Evolutionary conservation across 768 basidiomycete species (phyloP), one percentile per base, ranked within the genome.

Genomic region (Tylopilus sp.): DNA sequence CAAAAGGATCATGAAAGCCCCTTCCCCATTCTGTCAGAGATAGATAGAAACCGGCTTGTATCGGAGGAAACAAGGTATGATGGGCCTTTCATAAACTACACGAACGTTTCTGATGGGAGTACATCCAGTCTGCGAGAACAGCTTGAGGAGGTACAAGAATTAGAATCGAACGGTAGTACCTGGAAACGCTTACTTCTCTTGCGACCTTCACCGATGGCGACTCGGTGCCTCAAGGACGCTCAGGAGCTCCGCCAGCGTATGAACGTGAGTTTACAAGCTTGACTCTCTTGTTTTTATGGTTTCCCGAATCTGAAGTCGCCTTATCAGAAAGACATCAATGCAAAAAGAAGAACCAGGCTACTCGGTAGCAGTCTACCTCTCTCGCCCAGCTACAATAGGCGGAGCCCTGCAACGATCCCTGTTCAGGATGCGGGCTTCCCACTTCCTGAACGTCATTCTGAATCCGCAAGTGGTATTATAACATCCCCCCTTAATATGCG

Each of bases 51-150:
- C 3, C 9, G 4, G 17, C 45, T 46, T 12, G 41, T 51, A 12
- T 28, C 22, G 4, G 51, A 61, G 9, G 59, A 48, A 5, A 6
- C 20, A 8, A 46, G 44, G 59, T 60, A 44, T 6, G 40, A 35
- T 11, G 3, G 10, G 1, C 26, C 26, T 30, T 15, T 9, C 6
- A 13, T 20, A 35, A 25, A 4, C 9, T 13, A 9, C 21, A 15
- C n/a, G 11, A 23, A 36, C 18, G 17, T 26, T n/a, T 3, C 31
- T 60, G 33, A 52, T 31, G 12, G 23, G 1, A 6, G 11, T 42
- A 3, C 9, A 18, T 26, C 10, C 13, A 60, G 58, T 15, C 54
- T 60, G n/a, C 46, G 59, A 13, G 12, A 44, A 7, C 49, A 2
- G 1, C 23, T 61, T 5, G 44, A 44, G 31, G 35, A 35, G 6